A percentile compares a stretch with the other conserved stretches of the same genome.
phyloP scores from a whole-genome alignment of 108 stramenopile species.

The Phaeodactylum tricornutum region DNA sequence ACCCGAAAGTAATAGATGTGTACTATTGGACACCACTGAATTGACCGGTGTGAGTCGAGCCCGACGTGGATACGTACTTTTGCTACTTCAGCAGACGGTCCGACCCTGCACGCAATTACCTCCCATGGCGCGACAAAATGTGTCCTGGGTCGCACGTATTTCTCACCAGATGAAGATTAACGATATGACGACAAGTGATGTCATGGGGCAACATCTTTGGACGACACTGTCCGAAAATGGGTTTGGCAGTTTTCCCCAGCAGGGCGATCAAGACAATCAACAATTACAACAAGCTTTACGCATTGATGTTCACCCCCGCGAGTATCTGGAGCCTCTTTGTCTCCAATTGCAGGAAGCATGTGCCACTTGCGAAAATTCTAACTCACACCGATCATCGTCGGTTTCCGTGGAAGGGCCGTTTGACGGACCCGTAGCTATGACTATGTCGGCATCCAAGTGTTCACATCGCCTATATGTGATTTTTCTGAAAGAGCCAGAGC shows the following conservation, averaged over 20 bases:
- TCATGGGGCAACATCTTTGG: neutral
- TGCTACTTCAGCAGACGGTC: slow-evolving; percentile 2
- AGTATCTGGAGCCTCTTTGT: slow-evolving; percentile 1
- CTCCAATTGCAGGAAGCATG: slow-evolving; percentile 7
- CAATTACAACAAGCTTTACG: slow-evolving; percentile 7
- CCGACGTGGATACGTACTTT: slow-evolving; percentile 8
- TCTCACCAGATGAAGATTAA: slow-evolving; percentile 11
- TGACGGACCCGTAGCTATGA: slow-evolving; percentile 11
- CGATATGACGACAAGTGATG: neutral
- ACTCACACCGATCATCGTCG: neutral
- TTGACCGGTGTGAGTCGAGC: slow-evolving; percentile 5
- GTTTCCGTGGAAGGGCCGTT: neutral
- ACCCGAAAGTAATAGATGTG: neutral
- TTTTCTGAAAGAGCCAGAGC: slow-evolving; percentile 12
- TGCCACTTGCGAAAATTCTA: neutral
- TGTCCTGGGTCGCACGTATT: slow-evolving; percentile 36
- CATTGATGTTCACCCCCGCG: slow-evolving; percentile 5
- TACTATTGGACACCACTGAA: neutral
- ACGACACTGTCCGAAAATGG: neutral
- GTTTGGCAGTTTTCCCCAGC: too few relatives aligned
- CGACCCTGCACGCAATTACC: slow-evolving; percentile 5
- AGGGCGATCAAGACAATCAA: too few relatives aligned
- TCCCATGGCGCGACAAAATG: slow-evolving; percentile 39
- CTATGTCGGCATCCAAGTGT: slow-evolving; percentile 9
- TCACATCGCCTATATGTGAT: slow-evolving; percentile 10